Percentiles rank a stretch among this genome's conserved stretches.
These are phyloP conservation scores for Trifolium pratense DNA, from an alignment of 306 rosid species.

Conservation along the genomic window DNA sequence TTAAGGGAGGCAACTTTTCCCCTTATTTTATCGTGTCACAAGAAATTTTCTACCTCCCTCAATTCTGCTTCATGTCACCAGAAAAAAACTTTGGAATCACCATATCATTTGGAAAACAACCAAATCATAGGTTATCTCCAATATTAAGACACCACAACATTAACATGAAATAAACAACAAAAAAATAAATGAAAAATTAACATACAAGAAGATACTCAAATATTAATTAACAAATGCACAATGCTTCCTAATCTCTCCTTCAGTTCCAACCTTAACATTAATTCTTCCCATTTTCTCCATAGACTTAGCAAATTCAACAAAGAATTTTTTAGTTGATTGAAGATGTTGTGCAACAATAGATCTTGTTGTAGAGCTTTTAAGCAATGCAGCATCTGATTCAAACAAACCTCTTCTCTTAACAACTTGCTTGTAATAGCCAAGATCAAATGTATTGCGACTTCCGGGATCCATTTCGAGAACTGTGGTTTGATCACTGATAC, in stretches of 20 bases:
- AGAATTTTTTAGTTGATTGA: slow-evolving; percentile 53
- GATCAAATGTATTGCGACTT: slow-evolving; percentile 73
- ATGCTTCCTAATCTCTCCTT: slow-evolving; percentile 76
- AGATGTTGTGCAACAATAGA: slow-evolving; percentile 52
- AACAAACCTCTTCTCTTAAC: slow-evolving; percentile 77
- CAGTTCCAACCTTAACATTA: slow-evolving; percentile 57
- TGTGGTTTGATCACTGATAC: slow-evolving; percentile 50
- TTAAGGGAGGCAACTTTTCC: background rate
- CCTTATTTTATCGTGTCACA: slow-evolving; percentile 3
- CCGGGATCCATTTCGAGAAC: slow-evolving; percentile 88
- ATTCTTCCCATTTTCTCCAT: slow-evolving; percentile 82
- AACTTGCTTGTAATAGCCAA: slow-evolving; percentile 57
- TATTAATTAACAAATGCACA: slow-evolving; percentile 61
- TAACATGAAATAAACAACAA: slow-evolving; percentile 1
- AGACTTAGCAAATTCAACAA: slow-evolving; percentile 56
- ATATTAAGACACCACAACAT: slow-evolving; percentile 10
- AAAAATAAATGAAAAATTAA: slow-evolving; percentile 14
- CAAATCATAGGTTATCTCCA: background rate
- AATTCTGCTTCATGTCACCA: slow-evolving; percentile 7
- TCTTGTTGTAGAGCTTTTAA: slow-evolving; percentile 50
- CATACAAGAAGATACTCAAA: background rate
- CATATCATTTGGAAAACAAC: slow-evolving; percentile 12
- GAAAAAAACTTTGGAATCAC: background rate
- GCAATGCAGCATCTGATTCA: slow-evolving; percentile 72
- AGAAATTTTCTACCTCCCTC: background rate